Percentiles rank a stretch among this genome's conserved stretches.
phyloP scores from a whole-genome alignment of 108 stramenopile genomes.

The Nannochloropsis oceanica region DNA sequence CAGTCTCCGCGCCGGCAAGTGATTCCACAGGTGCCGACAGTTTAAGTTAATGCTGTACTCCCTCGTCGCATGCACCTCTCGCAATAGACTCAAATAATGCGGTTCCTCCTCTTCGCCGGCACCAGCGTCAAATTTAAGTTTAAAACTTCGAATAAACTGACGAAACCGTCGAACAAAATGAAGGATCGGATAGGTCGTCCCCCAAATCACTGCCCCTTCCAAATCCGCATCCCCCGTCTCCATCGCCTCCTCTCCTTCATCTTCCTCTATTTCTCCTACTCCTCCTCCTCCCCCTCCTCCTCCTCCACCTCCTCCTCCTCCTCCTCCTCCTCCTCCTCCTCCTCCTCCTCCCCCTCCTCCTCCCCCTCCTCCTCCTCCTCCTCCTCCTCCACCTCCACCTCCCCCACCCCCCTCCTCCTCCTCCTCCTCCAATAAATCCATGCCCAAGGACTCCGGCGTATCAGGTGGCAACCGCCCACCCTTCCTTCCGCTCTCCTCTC shows the following conservation, averaged over 20 bases:
- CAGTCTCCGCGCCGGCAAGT: conserved; percentile 53
- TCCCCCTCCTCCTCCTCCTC: background rate
- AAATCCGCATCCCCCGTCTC: background rate
- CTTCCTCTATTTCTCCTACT: background rate
- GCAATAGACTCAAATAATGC: conserved; percentile 17
- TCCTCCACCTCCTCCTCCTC: conserved; percentile 4
- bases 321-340: conserved; percentile 1
- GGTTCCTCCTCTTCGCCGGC: conserved; percentile 15
- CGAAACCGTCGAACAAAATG: conserved; percentile 33
- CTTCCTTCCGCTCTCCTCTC: background rate
- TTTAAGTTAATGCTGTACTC: conserved; percentile 63
- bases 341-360: background rate
- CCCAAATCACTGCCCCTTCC: conserved; percentile 45
- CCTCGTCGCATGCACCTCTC: conserved; percentile 18
- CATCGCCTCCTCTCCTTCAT: conserved; percentile 5
- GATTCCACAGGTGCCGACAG: conserved; percentile 71
- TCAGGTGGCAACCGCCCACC: background rate
- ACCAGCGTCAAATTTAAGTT: background rate
- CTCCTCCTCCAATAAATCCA: background rate
- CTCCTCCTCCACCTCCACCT: background rate
- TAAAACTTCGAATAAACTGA: conserved; percentile 24
- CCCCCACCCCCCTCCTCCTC: background rate
- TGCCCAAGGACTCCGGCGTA: background rate
- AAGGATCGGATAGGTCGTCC: conserved; percentile 39
- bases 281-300: conserved; percentile 9